Evolutionary conservation across 2,329 filamentous ascomycete genomes (phyloP), one percentile per base, ranked within the genome.

Genomic region (Zymoseptoria passerinii): DNA sequence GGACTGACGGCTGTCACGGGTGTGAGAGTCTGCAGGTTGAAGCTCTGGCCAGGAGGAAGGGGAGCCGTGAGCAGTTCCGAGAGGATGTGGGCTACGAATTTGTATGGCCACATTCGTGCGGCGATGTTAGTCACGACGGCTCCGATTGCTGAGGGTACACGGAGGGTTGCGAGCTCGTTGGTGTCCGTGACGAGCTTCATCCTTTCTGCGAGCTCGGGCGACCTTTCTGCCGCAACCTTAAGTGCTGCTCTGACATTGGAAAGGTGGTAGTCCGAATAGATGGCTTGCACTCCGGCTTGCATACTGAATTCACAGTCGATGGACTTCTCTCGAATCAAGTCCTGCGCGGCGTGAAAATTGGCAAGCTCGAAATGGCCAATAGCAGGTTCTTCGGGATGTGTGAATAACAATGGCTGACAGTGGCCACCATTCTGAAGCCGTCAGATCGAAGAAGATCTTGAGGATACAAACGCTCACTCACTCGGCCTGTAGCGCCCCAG

Each of bases 401-500:
- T 76, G 73, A 88, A 90, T 53, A 89, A 76, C 28, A 84, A 73
- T 1, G 89, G 88, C 65, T 91, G 88, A 71, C 88, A 92, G 69
- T 92, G 88, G 44, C 78, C 77, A 48, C 79, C 79, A 65, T 81
- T 77, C 76, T 80, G 51, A 20, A 44, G 13, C 16, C 9, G 35
- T 44, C n/a, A 44, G 13, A 44, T 44, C 16, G 29, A 35, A 1
- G 13, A 1, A 3, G 8, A 10, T 35, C 29, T 10, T 35, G 29
- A 28, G 52, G 29, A 35, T 13, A 35, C 29, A 8, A 9, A 35
- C 1, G 9, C 3, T 9, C 5, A 78, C 83, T 78, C 68, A 89
- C 86, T 68, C 88, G 76, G n/a, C 89, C 88, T 1, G 88, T 92
- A n/a, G 89, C 89, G 18, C 89, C 89, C 82, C 83, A 91, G 68